Conservation (phyloP, 192 early-diverging fungal species). For the Chytriomyces sp. region DNA sequence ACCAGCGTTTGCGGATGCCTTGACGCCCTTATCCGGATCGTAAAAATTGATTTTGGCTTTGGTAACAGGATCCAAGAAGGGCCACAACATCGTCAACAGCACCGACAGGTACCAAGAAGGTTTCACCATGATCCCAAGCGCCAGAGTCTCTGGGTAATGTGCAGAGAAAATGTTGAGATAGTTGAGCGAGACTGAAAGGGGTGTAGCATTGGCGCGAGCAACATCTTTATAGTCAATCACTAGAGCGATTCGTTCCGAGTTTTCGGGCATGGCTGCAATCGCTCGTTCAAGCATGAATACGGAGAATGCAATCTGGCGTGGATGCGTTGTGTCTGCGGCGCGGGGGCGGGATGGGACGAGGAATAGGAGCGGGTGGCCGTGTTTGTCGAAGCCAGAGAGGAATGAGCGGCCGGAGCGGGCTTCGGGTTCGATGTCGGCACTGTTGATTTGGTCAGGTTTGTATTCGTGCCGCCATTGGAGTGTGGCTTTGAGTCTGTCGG, state of each 20-base stretch:
- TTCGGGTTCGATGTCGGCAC: constrained; percentile 74
- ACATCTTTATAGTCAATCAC: constrained; percentile 84
- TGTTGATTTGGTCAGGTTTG: constrained; percentile 69
- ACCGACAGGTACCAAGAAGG: constrained; percentile 86
- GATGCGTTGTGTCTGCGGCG: constrained; percentile 50
- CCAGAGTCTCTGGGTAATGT: constrained; percentile 65
- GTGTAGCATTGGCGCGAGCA: constrained; percentile 71
- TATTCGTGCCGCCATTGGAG: constrained; percentile 77
- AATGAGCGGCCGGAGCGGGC: constrained; percentile 61
- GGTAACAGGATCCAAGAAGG: constrained; percentile 93
- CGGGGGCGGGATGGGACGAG: constrained; percentile 65
- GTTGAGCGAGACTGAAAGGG: constrained; percentile 41
- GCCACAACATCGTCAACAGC: constrained; percentile 77
- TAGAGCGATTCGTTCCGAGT: constrained; percentile 77
- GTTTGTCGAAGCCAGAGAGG: constrained; percentile 62
- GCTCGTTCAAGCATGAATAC: constrained; percentile 78
- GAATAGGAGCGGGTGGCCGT: constrained; percentile 64
- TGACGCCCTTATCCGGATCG: constrained; percentile 50
- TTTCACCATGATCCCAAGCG: constrained; percentile 67
- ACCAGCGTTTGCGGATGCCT: constrained; percentile 18
- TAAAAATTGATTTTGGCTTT: constrained; percentile 86
- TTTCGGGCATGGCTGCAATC: constrained; percentile 70
- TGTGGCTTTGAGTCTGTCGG: constrained; percentile 65
- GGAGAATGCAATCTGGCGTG: constrained; percentile 72
- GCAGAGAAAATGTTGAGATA: constrained; percentile 76